Base-by-base conservation (phyloP, 2,329 filamentous ascomycete genomes). In the Aspergillus sp. region DNA sequence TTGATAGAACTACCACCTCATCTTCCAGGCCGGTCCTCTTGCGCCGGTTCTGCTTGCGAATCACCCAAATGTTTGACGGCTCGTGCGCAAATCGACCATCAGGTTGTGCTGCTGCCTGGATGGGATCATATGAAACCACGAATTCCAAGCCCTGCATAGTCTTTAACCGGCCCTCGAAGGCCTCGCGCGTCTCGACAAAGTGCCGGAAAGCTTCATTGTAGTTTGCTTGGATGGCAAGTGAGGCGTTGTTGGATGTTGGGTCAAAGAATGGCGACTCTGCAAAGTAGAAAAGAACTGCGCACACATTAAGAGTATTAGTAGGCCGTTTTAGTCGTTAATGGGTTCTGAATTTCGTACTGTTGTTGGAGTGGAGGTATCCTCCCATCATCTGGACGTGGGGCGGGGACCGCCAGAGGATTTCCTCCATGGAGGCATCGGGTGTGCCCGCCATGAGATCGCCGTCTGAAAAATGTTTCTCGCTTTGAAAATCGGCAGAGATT, bases 231-330 rank as follows among this genome's bases (percentile, higher is more conserved):
- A 79, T 78, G 63, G 83, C 75, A 53, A 85, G 75, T 8, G 84
- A 79, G 63, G 82, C 82, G 73, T 88, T 88, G 72, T 87, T 87
- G 62, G 83, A 86, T 13, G 79, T 82, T 23, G 77, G 74, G 62
- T 88, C 86, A 72, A 86, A 88, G 77, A 87, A 88, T n/a, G 84
- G 84, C 1, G 84, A 86, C 65, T 83, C 79, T 59, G 80, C 79
- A 70, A 89, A 87, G 73, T 88, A 88, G 69, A 83, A 85, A 57
- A 87, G 81, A 47, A 88, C 80, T 85, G 54, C 3, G 36, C 15
- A 54, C 8, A 2, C 10, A 53, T 2, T 23, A 58, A 23, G 41
- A 21, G 53, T 52, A 15, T 50, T 32, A 50, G 47, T n/a, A 7
- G 25, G 8, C 23, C 13, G 3, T n/a, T 10, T 5, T 15, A 5